Evolutionary conservation across 441 rosid species (phyloP).

Genomic region (Erysimum pusillum): DNA sequence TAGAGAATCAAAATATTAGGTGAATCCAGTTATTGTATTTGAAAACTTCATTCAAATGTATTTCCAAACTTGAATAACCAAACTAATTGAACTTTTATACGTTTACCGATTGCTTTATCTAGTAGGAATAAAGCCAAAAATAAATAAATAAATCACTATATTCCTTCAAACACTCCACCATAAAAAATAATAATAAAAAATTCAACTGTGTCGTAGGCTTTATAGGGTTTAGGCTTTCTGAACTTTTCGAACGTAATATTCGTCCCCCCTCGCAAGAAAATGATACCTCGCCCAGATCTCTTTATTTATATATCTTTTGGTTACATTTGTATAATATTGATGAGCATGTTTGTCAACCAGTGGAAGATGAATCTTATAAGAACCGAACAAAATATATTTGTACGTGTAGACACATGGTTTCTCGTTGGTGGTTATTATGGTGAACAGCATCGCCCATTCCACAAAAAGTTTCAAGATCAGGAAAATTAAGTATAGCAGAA

Average conservation of each 20-base stretch:
- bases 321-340: constrained; percentile 33
- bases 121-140: constrained; percentile 25
- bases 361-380: constrained; percentile 21
- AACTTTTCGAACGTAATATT: constrained; percentile 40
- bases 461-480: neutral
- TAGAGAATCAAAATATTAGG: neutral
- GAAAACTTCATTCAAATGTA: neutral
- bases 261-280: constrained; percentile 25
- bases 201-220: constrained; percentile 33
- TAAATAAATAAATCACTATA: neutral
- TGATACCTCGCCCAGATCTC: constrained; percentile 6
- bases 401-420: constrained; percentile 17
- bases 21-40: neutral
- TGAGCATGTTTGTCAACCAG: constrained; percentile 21
- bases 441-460: constrained; percentile 11
- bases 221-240: constrained; percentile 45
- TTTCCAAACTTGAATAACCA: neutral
- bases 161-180: constrained; percentile 28
- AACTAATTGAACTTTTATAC: constrained; percentile 1
- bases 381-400: neutral
- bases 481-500: neutral
- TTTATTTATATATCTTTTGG: neutral
- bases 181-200: constrained; percentile 18
- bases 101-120: constrained; percentile 10
- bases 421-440: constrained; percentile 20